Percentiles rank a stretch among this genome's conserved stretches.
Evolutionary conservation across 1,284 basidiomycete genomes (phyloP).

Genomic region (Thelephora terrestris): DNA sequence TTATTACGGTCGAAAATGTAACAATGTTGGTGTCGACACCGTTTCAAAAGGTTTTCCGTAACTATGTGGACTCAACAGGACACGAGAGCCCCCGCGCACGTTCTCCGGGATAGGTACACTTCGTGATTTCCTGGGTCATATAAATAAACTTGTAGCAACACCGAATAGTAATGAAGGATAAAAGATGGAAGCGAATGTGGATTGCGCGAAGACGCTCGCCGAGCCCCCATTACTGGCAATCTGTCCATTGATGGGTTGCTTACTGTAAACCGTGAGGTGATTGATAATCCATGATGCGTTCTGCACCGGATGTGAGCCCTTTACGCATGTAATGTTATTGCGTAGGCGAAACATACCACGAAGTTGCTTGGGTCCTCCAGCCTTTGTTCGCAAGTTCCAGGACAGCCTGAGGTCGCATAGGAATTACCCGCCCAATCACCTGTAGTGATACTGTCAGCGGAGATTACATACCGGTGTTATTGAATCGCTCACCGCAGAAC

Average conservation of each 20-base stretch:
- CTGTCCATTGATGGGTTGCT: constrained; percentile 26
- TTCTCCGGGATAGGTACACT: no score
- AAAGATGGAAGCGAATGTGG: no score
- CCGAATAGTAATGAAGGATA: no score
- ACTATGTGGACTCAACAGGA: no score
- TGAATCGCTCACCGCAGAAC: constrained; percentile 49
- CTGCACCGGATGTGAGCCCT: constrained; percentile 19
- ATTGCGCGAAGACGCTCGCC: no score
- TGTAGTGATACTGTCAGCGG: constrained; percentile 16
- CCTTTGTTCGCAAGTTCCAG: constrained; percentile 57
- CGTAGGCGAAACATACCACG: constrained; percentile 31
- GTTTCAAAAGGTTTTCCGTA: no score
- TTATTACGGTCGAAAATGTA: no score
- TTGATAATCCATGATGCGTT: constrained; percentile 55
- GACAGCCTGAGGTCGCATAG: constrained; percentile 61
- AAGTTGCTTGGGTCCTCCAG: constrained; percentile 64
- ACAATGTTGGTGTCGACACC: no score
- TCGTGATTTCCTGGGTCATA: no score
- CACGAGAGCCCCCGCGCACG: no score
- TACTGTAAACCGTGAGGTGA: constrained; percentile 41
- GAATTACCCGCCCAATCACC: constrained; percentile 79
- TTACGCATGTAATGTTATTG: not conserved
- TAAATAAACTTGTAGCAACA: no score
- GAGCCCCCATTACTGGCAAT: constrained; percentile 13
- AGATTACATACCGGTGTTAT: constrained; percentile 1